Conservation (phyloP, 768 basidiomycete species). For the Rhizopogon rudus region DNA sequence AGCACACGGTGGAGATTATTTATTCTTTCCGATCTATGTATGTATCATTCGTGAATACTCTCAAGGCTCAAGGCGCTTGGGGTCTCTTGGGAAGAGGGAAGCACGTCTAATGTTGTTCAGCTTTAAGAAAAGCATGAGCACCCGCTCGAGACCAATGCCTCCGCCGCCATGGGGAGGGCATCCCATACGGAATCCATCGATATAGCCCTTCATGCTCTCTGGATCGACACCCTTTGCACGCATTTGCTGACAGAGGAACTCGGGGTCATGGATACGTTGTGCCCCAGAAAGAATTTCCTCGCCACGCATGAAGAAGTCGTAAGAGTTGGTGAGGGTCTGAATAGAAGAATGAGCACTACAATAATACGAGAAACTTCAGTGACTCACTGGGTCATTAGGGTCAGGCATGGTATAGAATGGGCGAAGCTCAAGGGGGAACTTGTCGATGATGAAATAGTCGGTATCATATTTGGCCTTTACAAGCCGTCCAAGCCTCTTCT, state of each 20-base stretch:
- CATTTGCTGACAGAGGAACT: constrained; percentile 82
- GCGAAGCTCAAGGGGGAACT: constrained; percentile 92
- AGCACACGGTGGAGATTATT: background rate
- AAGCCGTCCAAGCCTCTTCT: constrained; percentile 86
- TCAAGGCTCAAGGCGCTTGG: constrained; percentile 88
- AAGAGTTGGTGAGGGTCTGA: constrained; percentile 92
- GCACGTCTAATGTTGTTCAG: constrained; percentile 93
- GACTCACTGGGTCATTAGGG: constrained; percentile 75
- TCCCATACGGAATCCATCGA: constrained; percentile 93
- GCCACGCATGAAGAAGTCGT: constrained; percentile 99
- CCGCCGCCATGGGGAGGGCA: constrained; percentile 97
- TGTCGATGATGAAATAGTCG: constrained; percentile 99
- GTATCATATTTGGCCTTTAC: constrained; percentile 93
- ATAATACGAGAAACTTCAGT: constrained; percentile 1
- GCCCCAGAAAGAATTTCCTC: constrained; percentile 99
- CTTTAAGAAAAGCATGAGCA: constrained; percentile 97
- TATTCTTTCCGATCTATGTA: constrained; percentile 1
- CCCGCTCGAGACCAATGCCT: constrained; percentile 92
- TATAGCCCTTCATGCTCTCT: constrained; percentile 83
- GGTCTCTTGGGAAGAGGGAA: constrained; percentile 94
- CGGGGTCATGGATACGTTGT: constrained; percentile 93
- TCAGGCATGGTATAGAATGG: constrained; percentile 99
- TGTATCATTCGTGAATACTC: background rate
- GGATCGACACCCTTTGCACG: constrained; percentile 84
- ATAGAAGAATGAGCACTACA: constrained; percentile 1